phyloP scores from a whole-genome alignment of 2,329 filamentous ascomycete species.

The Xylaria sp. region DNA sequence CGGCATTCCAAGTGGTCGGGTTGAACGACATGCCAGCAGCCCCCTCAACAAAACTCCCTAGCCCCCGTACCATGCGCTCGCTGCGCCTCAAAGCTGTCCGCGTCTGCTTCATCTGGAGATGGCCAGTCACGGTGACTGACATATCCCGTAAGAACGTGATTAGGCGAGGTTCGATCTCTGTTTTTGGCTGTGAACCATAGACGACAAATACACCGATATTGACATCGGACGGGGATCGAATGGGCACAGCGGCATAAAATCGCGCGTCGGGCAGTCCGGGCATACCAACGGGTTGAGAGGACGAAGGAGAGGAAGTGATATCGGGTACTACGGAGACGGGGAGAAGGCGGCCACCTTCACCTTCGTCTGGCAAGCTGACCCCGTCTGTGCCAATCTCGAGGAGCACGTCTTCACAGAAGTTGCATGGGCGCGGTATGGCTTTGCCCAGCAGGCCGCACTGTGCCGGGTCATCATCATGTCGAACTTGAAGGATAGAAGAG shows the following conservation, averaged over 20 bases:
- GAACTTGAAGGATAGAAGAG: slow-evolving; percentile 42
- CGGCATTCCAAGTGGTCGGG: slow-evolving; percentile 20
- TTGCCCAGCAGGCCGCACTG: slow-evolving; percentile 45
- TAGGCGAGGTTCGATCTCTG: not conserved
- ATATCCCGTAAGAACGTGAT: not conserved
- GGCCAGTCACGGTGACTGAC: not conserved
- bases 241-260: not conserved
- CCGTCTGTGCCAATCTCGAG: slow-evolving; percentile 1
- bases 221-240: slow-evolving; percentile 1
- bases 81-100: slow-evolving; percentile 28
- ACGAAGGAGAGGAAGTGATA: not conserved
- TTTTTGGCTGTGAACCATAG: not conserved
- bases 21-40: slow-evolving; percentile 38
- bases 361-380: not conserved
- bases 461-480: slow-evolving; percentile 40
- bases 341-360: not conserved
- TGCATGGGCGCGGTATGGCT: slow-evolving; percentile 45
- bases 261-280: not conserved
- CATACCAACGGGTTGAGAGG: not conserved
- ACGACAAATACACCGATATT: not conserved
- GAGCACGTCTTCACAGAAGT: slow-evolving; percentile 49
- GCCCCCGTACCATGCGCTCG: slow-evolving; percentile 40
- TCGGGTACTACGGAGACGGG: not conserved
- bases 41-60: slow-evolving; percentile 42
- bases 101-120: slow-evolving; percentile 33